phyloP scores from a whole-genome alignment of 306 rosid genomes.

The Prunus salicina region DNA sequence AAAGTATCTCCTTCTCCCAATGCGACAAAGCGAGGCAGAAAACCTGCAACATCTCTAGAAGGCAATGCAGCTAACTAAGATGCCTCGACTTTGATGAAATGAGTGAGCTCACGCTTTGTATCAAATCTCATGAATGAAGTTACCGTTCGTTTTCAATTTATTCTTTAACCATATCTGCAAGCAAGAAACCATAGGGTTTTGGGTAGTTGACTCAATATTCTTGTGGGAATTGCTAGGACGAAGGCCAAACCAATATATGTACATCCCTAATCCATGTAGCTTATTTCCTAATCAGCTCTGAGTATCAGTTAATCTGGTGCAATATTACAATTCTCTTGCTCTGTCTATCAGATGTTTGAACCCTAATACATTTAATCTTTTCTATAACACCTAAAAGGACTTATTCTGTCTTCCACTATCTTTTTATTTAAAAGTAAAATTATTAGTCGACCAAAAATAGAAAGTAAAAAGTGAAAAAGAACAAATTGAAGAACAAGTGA shows the following conservation, averaged over 20 bases:
- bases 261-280: slow-evolving; percentile 5
- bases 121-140: not conserved
- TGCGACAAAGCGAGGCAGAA: slow-evolving; percentile 37
- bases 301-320: not conserved
- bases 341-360: no score
- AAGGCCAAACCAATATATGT: slow-evolving; percentile 7
- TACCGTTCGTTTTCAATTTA: not conserved
- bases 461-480: no score
- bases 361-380: not conserved
- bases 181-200: slow-evolving; percentile 21
- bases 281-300: slow-evolving; percentile 8
- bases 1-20: slow-evolving; percentile 20
- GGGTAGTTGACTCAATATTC: slow-evolving; percentile 14
- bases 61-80: slow-evolving; percentile 26
- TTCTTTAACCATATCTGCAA: not conserved
- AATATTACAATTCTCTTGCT: not conserved
- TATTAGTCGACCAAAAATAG: no score
- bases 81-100: slow-evolving; percentile 10
- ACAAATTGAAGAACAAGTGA: no score
- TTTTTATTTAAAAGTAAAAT: no score
- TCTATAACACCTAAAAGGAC: not conserved
- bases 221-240: slow-evolving; percentile 17
- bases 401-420: no score
- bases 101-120: not conserved
- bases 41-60: slow-evolving; percentile 20